phyloP scores from a whole-genome alignment of 805 yeast species.

The Starmerella floris region DNA sequence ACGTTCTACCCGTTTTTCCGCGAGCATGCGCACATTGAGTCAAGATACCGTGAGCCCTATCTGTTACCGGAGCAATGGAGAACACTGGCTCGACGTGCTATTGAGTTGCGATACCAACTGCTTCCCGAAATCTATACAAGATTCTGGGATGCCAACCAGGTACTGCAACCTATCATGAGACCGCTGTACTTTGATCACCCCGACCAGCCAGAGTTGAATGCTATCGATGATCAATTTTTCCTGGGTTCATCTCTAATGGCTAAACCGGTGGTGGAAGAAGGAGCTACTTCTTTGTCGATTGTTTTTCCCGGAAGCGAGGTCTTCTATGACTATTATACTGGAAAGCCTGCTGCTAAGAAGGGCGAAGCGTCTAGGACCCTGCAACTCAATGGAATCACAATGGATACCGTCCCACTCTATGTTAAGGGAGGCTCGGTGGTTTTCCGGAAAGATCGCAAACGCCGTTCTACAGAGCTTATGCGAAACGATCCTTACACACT shows the following conservation, averaged over 20 bases:
- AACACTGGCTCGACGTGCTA: conserved; percentile 35
- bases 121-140: conserved; percentile 71
- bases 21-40: conserved; percentile 92
- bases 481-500: conserved; percentile 67
- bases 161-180: conserved; percentile 54
- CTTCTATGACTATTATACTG: conserved; percentile 28
- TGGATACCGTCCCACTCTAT: conserved; percentile 56
- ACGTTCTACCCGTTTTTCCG: conserved; percentile 93
- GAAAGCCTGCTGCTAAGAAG: conserved; percentile 4
- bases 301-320: conserved; percentile 36
- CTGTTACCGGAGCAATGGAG: conserved; percentile 29
- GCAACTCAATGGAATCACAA: conserved; percentile 30
- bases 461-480: conserved; percentile 72
- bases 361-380: neutral
- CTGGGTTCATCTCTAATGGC: conserved; percentile 56
- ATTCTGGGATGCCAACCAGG: conserved; percentile 47
- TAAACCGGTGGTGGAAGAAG: conserved; percentile 62
- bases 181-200: conserved; percentile 27
- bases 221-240: conserved; percentile 71
- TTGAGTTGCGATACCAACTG: conserved; percentile 58
- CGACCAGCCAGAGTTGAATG: conserved; percentile 33
- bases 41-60: conserved; percentile 89
- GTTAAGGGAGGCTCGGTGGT: conserved; percentile 69
- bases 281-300: conserved; percentile 31
- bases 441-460: conserved; percentile 52